Evolutionary conservation across 116 monocot species (phyloP), one percentile per base, ranked within the genome.

Genomic region (Cymodocea nodosa): DNA sequence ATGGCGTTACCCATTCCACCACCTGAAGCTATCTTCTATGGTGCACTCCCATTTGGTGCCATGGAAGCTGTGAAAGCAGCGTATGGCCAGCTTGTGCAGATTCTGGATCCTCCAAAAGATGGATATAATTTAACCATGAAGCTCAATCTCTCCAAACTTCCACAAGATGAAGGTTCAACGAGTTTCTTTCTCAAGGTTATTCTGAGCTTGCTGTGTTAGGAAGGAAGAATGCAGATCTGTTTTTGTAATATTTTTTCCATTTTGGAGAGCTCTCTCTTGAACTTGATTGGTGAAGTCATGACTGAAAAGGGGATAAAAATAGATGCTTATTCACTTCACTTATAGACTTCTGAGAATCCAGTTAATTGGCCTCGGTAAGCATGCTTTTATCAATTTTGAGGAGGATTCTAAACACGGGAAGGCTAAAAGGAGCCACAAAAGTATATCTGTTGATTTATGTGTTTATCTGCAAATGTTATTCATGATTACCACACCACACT

Each of bases 71-170:
- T 98, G 35, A 98, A 98, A 78, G 79, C 72, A 18, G 91, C 84
- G 5, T 98, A 88, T 65, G 92, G 97, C 37, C 18, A 62, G 14
- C 62, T 86, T 65, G 77, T 81, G 30, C 88, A 98, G 63, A 91
- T 98, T 60, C 74, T 91, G 57, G 97, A 98, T 76, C 97, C 97
- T 36, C 97, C 97, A 10, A 98, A 98, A 67, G 97, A 98, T 74
- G 97, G 97, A 23, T 98, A 84, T 73, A 87, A 98, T 67, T 92
- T 98, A 67, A 98, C 97, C 4, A 79, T 98, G 80, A 98, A 89
- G 82, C 81, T 98, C 72, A 86, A 84, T 67, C 65, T 98, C 68
- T 66, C 80, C 37, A 98, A 84, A 52, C 80, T 98, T 56, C 97
- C 97, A 18, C 11, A 74, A 70, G 80, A 98, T 80, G 92, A 98